phyloP scores from a whole-genome alignment of 768 basidiomycete genomes.

The Heimioporus sp. region DNA sequence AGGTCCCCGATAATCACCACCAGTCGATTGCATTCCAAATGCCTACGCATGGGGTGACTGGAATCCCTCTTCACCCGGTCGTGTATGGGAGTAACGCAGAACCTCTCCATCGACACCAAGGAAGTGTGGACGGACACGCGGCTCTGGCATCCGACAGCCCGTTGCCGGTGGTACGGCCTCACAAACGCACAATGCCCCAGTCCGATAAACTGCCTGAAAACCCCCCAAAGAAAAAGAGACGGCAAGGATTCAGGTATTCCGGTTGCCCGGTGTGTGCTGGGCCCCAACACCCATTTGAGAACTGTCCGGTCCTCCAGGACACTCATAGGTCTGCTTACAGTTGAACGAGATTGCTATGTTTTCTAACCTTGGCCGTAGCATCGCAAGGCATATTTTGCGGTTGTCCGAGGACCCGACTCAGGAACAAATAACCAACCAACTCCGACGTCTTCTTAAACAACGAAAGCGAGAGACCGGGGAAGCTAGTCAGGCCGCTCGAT shows the following conservation, averaged over 20 bases:
- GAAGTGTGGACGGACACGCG: background rate
- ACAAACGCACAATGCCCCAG: slow-evolving; percentile 36
- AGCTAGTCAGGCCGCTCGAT: slow-evolving; percentile 1
- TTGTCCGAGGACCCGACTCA: slow-evolving; percentile 41
- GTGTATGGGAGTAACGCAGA: background rate
- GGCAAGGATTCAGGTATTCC: slow-evolving; percentile 6
- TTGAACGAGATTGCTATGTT: background rate
- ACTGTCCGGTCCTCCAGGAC: slow-evolving; percentile 59
- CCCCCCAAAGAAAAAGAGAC: slow-evolving; percentile 39
- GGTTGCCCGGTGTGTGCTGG: slow-evolving; percentile 50
- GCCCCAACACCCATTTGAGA: slow-evolving; percentile 46
- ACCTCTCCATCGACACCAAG: background rate
- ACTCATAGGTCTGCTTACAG: slow-evolving; percentile 46
- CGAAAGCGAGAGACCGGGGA: slow-evolving; percentile 26
- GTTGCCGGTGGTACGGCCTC: slow-evolving; percentile 16
- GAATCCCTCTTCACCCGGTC: background rate
- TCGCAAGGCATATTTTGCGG: slow-evolving; percentile 42
- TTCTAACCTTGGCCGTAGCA: slow-evolving; percentile 31
- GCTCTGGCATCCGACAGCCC: background rate
- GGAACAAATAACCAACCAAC: slow-evolving; percentile 31
- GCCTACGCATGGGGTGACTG: background rate
- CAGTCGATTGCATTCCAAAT: slow-evolving; percentile 1
- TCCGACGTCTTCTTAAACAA: slow-evolving; percentile 39
- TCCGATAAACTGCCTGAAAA: slow-evolving; percentile 26
- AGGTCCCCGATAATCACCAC: background rate